Evolutionary conservation across 1,139 yeast genomes (phyloP).

Genomic region (Zygosaccharomyces pseudobailii): DNA sequence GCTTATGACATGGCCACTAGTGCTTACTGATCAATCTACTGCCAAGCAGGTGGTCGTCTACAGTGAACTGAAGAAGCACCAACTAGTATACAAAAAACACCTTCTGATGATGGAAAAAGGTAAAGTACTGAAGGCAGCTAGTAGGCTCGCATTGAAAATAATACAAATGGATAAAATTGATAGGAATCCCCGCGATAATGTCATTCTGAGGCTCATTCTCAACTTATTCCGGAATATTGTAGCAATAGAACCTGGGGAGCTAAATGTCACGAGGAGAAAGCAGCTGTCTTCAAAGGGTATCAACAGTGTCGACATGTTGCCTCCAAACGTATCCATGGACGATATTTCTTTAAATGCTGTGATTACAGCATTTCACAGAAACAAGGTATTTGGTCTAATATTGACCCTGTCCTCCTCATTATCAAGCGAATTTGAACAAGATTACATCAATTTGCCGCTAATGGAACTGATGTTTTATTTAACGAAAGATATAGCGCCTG

Average conservation of each 20-base stretch:
- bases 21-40: constrained; percentile 47
- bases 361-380: constrained; percentile 52
- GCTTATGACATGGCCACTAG: constrained; percentile 82
- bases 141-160: constrained; percentile 65
- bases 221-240: constrained; percentile 71
- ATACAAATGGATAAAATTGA: constrained; percentile 50
- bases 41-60: constrained; percentile 52
- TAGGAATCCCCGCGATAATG: constrained; percentile 67
- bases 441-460: constrained; percentile 55
- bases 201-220: constrained; percentile 65
- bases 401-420: constrained; percentile 64
- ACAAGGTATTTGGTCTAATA: constrained; percentile 67
- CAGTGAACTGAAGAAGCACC: constrained; percentile 60
- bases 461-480: constrained; percentile 68
- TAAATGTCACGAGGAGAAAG: constrained; percentile 43
- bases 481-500: constrained; percentile 49
- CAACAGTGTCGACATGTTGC: constrained; percentile 41
- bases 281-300: constrained; percentile 34
- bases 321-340: constrained; percentile 51
- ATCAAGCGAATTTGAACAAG: constrained; percentile 57
- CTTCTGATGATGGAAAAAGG: constrained; percentile 58
- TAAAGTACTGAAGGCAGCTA: constrained; percentile 59
- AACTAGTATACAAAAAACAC: constrained; percentile 64
- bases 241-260: constrained; percentile 65
- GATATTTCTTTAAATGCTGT: constrained; percentile 66